These are phyloP conservation scores for Aureobasidium melanogenum DNA, from an alignment of 2,329 filamentous ascomycete species.

Conservation along the genomic window DNA sequence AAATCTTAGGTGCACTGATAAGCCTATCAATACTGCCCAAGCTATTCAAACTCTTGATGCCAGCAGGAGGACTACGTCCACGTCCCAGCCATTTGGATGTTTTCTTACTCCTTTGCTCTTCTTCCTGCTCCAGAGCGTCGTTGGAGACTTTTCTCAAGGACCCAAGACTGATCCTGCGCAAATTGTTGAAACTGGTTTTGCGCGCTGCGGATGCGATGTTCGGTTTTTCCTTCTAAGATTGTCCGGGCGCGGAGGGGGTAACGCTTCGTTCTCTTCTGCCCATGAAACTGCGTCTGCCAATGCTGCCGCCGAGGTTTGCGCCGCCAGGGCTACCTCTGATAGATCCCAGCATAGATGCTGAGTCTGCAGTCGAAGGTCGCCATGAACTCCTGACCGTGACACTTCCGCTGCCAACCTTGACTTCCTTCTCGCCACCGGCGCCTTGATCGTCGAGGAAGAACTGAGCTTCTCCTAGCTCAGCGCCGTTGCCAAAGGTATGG, in stretches of 20 bases:
- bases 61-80: neutral
- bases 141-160: neutral
- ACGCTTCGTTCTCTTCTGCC: slow-evolving; percentile 13
- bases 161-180: neutral
- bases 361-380: slow-evolving; percentile 24
- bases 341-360: neutral
- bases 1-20: neutral
- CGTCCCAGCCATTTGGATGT: neutral
- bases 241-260: slow-evolving; percentile 2
- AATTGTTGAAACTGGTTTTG: neutral
- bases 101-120: neutral
- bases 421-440: slow-evolving; percentile 55
- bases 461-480: slow-evolving; percentile 72
- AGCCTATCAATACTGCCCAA: neutral
- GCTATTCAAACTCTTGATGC: neutral
- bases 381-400: slow-evolving; percentile 71
- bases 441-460: slow-evolving; percentile 85
- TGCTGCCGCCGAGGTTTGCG: neutral
- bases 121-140: neutral
- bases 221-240: neutral
- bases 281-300: slow-evolving; percentile 14
- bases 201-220: neutral
- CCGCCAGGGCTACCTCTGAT: neutral
- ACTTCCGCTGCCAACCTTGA: slow-evolving; percentile 68
- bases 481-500: slow-evolving; percentile 73